phyloP scores from a whole-genome alignment of 805 yeast species.

The Starmerella sirachaensis region DNA sequence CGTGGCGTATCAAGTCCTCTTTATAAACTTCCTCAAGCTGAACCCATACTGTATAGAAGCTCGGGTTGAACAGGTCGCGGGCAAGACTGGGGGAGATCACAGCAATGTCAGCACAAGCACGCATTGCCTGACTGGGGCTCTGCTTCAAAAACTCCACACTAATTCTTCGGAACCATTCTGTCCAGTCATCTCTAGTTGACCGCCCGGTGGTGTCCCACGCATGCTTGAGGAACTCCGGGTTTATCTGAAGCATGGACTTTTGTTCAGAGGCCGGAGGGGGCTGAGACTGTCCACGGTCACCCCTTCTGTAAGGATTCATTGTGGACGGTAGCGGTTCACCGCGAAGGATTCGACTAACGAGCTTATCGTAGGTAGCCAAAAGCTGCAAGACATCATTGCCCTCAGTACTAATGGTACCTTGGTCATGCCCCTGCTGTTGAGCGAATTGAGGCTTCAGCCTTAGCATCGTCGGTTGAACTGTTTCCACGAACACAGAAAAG shows the following conservation, averaged over 20 bases:
- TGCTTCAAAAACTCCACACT: slow-evolving; percentile 78
- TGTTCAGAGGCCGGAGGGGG: slow-evolving; percentile 45
- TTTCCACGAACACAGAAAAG: slow-evolving; percentile 59
- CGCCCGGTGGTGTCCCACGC: slow-evolving; percentile 90
- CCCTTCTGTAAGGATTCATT: slow-evolving; percentile 37
- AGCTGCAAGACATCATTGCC: slow-evolving; percentile 52
- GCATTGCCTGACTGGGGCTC: slow-evolving; percentile 84
- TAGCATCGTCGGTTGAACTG: slow-evolving; percentile 22
- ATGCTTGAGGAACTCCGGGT: slow-evolving; percentile 50
- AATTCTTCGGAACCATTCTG: slow-evolving; percentile 85
- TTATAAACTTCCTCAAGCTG: slow-evolving; percentile 80
- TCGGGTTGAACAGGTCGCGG: slow-evolving; percentile 73
- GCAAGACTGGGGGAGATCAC: slow-evolving; percentile 80
- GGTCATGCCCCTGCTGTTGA: slow-evolving; percentile 9
- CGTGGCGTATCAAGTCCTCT: slow-evolving; percentile 73
- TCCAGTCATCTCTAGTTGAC: slow-evolving; percentile 92
- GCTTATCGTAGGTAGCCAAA: slow-evolving; percentile 53
- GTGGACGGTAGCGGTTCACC: slow-evolving; percentile 80
- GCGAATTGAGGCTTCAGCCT: slow-evolving; percentile 10
- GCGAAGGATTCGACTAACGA: slow-evolving; percentile 63
- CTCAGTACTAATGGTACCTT: slow-evolving; percentile 62
- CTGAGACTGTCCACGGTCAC: slow-evolving; percentile 34
- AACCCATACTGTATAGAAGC: slow-evolving; percentile 92
- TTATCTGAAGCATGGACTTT: slow-evolving; percentile 62
- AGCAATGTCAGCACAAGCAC: slow-evolving; percentile 87